Evolutionary conservation across 257 asterid species (phyloP).

Genomic region (Solanum lignicaule): DNA sequence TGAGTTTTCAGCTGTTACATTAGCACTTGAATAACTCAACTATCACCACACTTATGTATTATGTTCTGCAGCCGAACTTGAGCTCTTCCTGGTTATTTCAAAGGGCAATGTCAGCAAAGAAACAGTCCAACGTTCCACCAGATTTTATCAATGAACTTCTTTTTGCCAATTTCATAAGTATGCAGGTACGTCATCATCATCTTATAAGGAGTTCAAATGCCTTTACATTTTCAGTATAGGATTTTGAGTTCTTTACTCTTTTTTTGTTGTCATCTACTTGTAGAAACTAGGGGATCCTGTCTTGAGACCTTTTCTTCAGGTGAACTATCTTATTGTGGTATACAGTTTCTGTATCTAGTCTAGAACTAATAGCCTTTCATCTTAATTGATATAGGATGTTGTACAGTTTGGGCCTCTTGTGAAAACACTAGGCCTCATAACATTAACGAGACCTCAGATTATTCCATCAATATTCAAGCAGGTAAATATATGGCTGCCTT

Average conservation of each 20-base stretch:
- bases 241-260: neutral
- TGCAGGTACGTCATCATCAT: constrained; percentile 44
- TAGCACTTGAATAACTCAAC: neutral
- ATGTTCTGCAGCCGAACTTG: constrained; percentile 67
- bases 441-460: constrained; percentile 59
- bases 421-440: constrained; percentile 76
- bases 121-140: constrained; percentile 52
- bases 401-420: constrained; percentile 91
- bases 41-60: constrained; percentile 3
- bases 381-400: constrained; percentile 52
- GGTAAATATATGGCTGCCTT: constrained; percentile 24
- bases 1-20: constrained; percentile 11
- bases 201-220: neutral
- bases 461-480: constrained; percentile 77
- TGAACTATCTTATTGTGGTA: constrained; percentile 2
- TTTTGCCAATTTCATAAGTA: constrained; percentile 69
- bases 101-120: constrained; percentile 93
- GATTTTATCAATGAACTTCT: constrained; percentile 79
- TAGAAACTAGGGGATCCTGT: constrained; percentile 94
- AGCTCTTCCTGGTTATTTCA: constrained; percentile 95
- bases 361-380: neutral
- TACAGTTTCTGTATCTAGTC: neutral
- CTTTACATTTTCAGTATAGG: neutral
- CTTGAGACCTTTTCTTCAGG: constrained; percentile 98
- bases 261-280: neutral